Base-by-base conservation (phyloP, 148 eudicot genomes). In the Vaccinium macrocarpon region DNA sequence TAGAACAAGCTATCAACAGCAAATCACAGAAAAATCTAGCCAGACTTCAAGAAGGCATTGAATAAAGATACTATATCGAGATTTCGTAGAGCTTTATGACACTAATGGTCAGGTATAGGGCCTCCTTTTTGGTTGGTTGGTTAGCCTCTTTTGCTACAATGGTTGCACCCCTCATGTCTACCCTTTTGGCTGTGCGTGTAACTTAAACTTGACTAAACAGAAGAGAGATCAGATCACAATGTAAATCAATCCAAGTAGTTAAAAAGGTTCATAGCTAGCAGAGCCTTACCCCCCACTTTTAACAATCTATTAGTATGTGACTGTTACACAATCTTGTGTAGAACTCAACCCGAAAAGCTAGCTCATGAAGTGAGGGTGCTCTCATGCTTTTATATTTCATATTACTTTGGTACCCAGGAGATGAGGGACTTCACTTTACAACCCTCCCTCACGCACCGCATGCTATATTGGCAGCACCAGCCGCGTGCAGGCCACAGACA, bases 31-130 rank as follows among this genome's bases (percentile, higher is more conserved):
- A 77, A 74, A 78, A 15, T 55, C 49, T 32, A 79, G 23, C 9
- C 64, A 79, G 23, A 79, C 48, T 52, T 79, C 14, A 53, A 53
- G 35, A 78, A 78, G 66, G 72, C 72, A 27, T 66, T 25, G 35
- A 66, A 66, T 66, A 25, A 66, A 66, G 72, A 25, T 27, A 66
- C 35, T 23, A 8, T 32, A 29, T 23, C 38, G 12, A 64, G 71
- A 64, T 64, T 64, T 64, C 10, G 32, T 8, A 2, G 15, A 64
- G 29, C 29, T 10, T 64, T 11, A 10, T 66, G 14, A 66, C 72
- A 27, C 15, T 25, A 25, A 11, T 66, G 72, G 72, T 66, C 35
- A 66, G 23, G 16, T 23, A 10, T 66, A 66, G 72, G 72, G 72
- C 72, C 72, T 66, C 72, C 6, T 23, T 68, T 21, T 62, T 62